Percentiles rank a stretch among this genome's conserved stretches.
phyloP scores from a whole-genome alignment of 2,329 filamentous ascomycete species.

The Elsinoe perseae region DNA sequence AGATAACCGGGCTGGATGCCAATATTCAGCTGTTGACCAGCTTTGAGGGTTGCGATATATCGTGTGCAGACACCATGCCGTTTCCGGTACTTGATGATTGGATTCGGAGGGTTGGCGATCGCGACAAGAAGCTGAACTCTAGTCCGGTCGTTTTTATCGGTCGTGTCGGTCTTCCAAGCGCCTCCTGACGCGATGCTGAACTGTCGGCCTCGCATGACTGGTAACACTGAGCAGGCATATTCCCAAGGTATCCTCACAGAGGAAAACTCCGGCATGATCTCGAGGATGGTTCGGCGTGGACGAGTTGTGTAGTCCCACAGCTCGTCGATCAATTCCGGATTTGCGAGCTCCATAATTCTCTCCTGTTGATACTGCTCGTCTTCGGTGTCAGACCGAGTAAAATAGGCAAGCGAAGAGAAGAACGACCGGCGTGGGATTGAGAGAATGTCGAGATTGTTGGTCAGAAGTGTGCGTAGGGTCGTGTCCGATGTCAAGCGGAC shows the following conservation, averaged over 20 bases:
- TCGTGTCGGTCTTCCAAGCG: slow-evolving; percentile 25
- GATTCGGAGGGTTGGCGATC: slow-evolving; percentile 31
- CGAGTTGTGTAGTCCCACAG: slow-evolving; percentile 94
- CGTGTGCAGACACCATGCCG: slow-evolving; percentile 84
- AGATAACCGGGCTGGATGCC: slow-evolving; percentile 48
- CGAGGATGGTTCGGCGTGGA: slow-evolving; percentile 80
- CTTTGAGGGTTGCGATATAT: slow-evolving; percentile 62
- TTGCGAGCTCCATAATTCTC: slow-evolving; percentile 73
- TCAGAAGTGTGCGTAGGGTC: slow-evolving; percentile 69
- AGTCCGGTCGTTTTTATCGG: slow-evolving; percentile 20
- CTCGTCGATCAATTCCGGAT: slow-evolving; percentile 75
- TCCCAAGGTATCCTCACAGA: slow-evolving; percentile 73
- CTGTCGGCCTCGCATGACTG: slow-evolving; percentile 75
- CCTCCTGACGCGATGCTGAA: slow-evolving; percentile 86
- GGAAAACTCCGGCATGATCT: slow-evolving; percentile 85
- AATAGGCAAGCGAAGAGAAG: slow-evolving; percentile 69
- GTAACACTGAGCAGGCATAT: slow-evolving; percentile 65
- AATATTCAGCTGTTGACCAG: slow-evolving; percentile 53
- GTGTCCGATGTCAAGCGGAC: slow-evolving; percentile 33
- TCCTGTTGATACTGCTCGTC: slow-evolving; percentile 55
- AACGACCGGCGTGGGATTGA: slow-evolving; percentile 83
- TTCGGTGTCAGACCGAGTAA: slow-evolving; percentile 56
- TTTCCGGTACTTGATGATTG: slow-evolving; percentile 86
- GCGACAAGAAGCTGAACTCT: slow-evolving; percentile 31
- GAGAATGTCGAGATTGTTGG: slow-evolving; percentile 79